Base-by-base conservation (phyloP, 2,329 filamentous ascomycete genomes). In the Didymella segeticola region DNA sequence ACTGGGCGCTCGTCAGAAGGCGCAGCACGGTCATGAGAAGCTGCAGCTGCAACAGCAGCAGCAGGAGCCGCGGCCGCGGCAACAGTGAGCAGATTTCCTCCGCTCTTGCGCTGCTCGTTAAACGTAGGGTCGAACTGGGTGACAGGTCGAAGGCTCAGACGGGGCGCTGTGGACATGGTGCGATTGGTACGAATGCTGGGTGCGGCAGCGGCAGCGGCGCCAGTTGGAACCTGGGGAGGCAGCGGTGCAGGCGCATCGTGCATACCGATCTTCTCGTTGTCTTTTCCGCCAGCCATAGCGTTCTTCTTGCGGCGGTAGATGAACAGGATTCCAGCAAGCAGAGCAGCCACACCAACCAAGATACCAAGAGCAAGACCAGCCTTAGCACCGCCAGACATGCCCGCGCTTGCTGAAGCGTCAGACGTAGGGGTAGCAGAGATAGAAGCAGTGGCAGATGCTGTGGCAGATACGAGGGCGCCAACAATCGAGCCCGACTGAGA, bases 301-400 rank as follows among this genome's bases (percentile, higher is more conserved):
- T 87, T 85, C 82, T 88, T 90, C 80, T 88, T 90, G 69, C 86
- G 85, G 63, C 83, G 87, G 70, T 92, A 83, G 56, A 91, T 73
- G 73, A 96, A 86, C 69, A 91, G 88, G 17, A 89, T 80, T 19
- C 89, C 72, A n/a, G 86, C 78, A 25, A 86, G 84, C 22, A 95
- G 71, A 2, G 88, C 75, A 26, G 88, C 83, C 22, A 96, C 65
- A 42, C 84, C 85, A 6, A 88, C 80, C 26, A 97, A 76, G 41
- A 96, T 85, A 67, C 92, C 93, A 70, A 97, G 87, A 5, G 89
- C 91, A 57, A 97, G 84, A 56, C 95, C 95, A 36, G 91, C 93
- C 75, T 91, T 95, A 56, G 77, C 70, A 51, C 82, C 71, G 45
- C 71, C 70, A 41, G 75, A 78, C 75, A 82, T 76, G 37, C 78